These are phyloP conservation scores for Elsinoe batatas DNA, from an alignment of 2,329 filamentous ascomycete species.

Conservation along the genomic window DNA sequence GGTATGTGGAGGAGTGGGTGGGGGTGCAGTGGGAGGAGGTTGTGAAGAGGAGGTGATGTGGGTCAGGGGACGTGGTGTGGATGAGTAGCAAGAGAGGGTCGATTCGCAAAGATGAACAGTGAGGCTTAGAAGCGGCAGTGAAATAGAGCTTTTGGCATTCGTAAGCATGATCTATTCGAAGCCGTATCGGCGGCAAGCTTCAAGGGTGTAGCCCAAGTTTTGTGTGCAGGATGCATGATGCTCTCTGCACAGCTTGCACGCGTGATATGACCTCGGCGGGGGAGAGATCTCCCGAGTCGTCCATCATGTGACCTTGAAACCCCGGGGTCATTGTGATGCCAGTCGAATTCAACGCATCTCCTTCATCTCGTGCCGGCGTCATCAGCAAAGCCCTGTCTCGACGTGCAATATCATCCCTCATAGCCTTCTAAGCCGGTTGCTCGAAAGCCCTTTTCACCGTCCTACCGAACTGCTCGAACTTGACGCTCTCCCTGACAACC, in stretches of 20 bases:
- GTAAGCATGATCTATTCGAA: constrained; percentile 2
- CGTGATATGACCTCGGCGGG: too few relatives aligned
- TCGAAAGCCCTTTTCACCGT: constrained; percentile 80
- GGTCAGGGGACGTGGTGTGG: too few relatives aligned
- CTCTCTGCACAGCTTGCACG: too few relatives aligned
- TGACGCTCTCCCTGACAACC: constrained; percentile 90
- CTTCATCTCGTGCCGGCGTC: not conserved
- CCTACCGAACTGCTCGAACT: constrained; percentile 73
- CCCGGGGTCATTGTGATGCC: too few relatives aligned
- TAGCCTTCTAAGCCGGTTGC: constrained; percentile 47
- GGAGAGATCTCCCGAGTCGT: too few relatives aligned
- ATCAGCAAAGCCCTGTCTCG: not conserved
- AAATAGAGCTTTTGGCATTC: not conserved
- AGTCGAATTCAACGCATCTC: too few relatives aligned
- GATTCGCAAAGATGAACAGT: not conserved
- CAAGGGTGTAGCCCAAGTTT: not conserved
- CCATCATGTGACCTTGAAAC: too few relatives aligned
- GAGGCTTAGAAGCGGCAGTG: not conserved
- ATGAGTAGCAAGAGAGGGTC: too few relatives aligned
- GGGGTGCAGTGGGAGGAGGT: constrained; percentile 95
- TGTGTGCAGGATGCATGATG: too few relatives aligned
- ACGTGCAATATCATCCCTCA: not conserved
- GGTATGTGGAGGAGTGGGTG: constrained; percentile 91
- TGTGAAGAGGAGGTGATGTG: constrained; percentile 17
- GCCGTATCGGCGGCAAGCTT: not conserved